Conservation (phyloP, 2,329 filamentous ascomycete species). For the Metarhizium anisopliae region DNA sequence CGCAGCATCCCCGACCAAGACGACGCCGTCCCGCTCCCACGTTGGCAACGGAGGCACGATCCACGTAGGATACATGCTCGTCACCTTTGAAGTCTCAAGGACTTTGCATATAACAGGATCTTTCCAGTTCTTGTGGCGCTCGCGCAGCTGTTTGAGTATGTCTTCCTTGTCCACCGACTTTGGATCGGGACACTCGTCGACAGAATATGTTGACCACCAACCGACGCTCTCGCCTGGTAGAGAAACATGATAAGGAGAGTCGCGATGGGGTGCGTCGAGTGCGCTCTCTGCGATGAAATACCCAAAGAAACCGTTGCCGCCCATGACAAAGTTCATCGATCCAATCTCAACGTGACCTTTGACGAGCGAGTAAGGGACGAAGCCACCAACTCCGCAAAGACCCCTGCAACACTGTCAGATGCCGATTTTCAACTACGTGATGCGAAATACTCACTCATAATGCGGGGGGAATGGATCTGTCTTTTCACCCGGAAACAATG, state of each 20-base stretch:
- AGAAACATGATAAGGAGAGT: conserved; percentile 11
- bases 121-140: conserved; percentile 11
- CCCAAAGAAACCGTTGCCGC: conserved; percentile 15
- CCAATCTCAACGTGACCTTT: conserved; percentile 10
- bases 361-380: conserved; percentile 8
- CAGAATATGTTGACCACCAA: conserved; percentile 14
- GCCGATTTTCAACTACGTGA: not conserved
- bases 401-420: conserved; percentile 6
- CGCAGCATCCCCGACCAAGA: conserved; percentile 14
- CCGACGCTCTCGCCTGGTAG: conserved; percentile 9
- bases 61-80: conserved; percentile 15
- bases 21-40: conserved; percentile 14
- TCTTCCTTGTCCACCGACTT: conserved; percentile 10
- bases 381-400: conserved; percentile 13
- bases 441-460: conserved; percentile 14
- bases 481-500: conserved; percentile 13
- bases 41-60: conserved; percentile 11
- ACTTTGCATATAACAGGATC: conserved; percentile 12
- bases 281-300: conserved; percentile 12
- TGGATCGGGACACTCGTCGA: conserved; percentile 8
- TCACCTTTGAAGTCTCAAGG: conserved; percentile 5
- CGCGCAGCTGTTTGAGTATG: conserved; percentile 9
- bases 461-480: conserved; percentile 13
- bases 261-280: conserved; percentile 7
- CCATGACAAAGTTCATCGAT: conserved; percentile 14